Percentiles rank a stretch among this genome's conserved stretches.
These are phyloP conservation scores for Tetradesmus obliquus DNA, from an alignment of 139 green algal species.

Conservation along the genomic window DNA sequence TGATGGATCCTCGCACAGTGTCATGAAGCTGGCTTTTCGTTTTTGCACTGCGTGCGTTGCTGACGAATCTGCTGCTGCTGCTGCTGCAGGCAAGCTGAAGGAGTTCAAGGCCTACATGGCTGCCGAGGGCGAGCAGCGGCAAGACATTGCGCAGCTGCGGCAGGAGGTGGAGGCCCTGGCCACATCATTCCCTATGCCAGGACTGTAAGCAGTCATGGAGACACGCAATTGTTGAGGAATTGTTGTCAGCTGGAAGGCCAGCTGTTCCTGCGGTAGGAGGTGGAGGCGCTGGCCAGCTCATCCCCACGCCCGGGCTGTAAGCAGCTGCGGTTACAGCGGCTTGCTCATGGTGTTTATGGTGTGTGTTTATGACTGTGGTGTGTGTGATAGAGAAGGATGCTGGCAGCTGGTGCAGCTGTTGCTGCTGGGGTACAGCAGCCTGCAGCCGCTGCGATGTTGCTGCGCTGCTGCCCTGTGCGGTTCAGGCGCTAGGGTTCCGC, in stretches of 20 bases:
- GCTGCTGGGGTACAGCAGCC: not conserved
- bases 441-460: not conserved
- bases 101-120: constrained; percentile 83
- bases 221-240: not conserved
- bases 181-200: constrained; percentile 69
- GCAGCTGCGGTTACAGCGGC: too few species aligned
- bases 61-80: constrained; percentile 20
- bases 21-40: too few species aligned
- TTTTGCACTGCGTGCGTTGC: too few species aligned
- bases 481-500: not conserved
- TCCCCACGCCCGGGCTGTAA: too few species aligned
- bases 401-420: too few species aligned
- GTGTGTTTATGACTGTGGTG: too few species aligned
- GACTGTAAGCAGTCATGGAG: constrained; percentile 42
- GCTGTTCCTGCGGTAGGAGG: not conserved
- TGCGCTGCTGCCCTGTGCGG: not conserved
- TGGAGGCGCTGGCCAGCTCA: not conserved
- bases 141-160: constrained; percentile 39
- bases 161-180: constrained; percentile 48
- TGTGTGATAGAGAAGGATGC: too few species aligned
- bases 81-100: constrained; percentile 88
- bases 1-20: too few species aligned
- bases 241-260: not conserved
- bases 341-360: too few species aligned
- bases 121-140: constrained; percentile 1